A percentile compares a stretch with the other conserved stretches of the same genome.
Conservation (phyloP, 352 stramenopile genomes). For the Pythium myriotylum region DNA sequence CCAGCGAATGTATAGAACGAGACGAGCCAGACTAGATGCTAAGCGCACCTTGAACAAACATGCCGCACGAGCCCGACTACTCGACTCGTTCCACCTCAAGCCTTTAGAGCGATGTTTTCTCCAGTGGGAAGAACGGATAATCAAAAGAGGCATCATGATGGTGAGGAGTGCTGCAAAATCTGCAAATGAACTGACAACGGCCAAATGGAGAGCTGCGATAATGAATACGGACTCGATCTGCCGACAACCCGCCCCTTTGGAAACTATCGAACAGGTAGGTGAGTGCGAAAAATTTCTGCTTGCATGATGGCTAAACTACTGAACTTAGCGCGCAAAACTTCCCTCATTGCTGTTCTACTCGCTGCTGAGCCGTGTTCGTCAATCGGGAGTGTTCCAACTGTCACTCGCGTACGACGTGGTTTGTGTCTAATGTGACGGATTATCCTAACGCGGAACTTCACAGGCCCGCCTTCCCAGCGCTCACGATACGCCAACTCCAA, state of each 20-base stretch:
- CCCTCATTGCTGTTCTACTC: slow-evolving; percentile 75
- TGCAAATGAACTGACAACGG: slow-evolving; percentile 8
- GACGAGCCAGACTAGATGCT: slow-evolving; percentile 44
- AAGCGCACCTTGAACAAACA: slow-evolving; percentile 50
- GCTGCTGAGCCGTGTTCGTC: slow-evolving; percentile 66
- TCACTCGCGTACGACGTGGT: slow-evolving; percentile 41
- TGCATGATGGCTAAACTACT: too few relatives aligned
- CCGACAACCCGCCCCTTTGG: not conserved
- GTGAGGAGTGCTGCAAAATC: slow-evolving; percentile 38
- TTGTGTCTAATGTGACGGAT: not conserved
- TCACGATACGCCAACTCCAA: slow-evolving; percentile 43
- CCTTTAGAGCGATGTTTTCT: slow-evolving; percentile 64
- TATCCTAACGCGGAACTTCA: too few relatives aligned
- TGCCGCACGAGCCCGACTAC: slow-evolving; percentile 43
- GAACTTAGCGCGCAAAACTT: slow-evolving; percentile 47
- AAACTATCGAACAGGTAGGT: slow-evolving; percentile 61
- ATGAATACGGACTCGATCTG: slow-evolving; percentile 15
- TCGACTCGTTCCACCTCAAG: slow-evolving; percentile 51
- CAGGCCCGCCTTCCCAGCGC: slow-evolving; percentile 42
- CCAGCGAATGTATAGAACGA: slow-evolving; percentile 51
- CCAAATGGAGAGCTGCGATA: slow-evolving; percentile 24
- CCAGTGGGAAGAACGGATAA: slow-evolving; percentile 49
- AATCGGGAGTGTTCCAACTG: slow-evolving; percentile 66
- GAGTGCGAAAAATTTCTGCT: not conserved
- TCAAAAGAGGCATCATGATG: slow-evolving; percentile 50